Evolutionary conservation across 768 basidiomycete species (phyloP), one percentile per base, ranked within the genome.

Genomic region (Cyclocybe aegerita): DNA sequence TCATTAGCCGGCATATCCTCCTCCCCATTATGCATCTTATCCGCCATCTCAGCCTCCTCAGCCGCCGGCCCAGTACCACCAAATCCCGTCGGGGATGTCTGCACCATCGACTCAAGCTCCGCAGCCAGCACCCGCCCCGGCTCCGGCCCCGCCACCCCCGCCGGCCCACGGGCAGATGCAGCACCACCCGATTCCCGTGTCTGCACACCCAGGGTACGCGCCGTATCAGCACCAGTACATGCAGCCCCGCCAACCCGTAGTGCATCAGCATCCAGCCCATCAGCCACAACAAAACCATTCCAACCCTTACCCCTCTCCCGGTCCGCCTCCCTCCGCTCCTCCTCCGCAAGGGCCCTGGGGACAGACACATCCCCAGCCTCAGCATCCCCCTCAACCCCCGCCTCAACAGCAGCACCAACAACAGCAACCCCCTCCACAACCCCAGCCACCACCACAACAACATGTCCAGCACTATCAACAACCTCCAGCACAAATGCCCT

Each of bases 301-400:
- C 23, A 75, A 75, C 51, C 70, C 77, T 7, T 78, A 78, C 50
- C 76, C 76, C n/a, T 70, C 75, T 39, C 70, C 73, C 46, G 70
- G 66, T 4, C 69, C 69, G 31, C 71, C 75, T 1, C 67, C 72
- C 10, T 63, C 71, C 15, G 67, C 73, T 4, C 69, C 75, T 29
- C 70, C 71, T 32, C 67, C 68, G 31, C 75, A 76, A 55, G 66
- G 66, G 6, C 63, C 69, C 23, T 76, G 75, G 75, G 61, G 65
- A 14, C 67, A 64, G 46, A 44, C 52, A 10, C 60, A 60, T 16
- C 62, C 55, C 10, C 70, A 65, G 23, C 50, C 66, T 5, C 67
- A 66, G 29, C 58, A 69, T 9, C 70, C 72, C 8, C 55, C 65
- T 6, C 60, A 51, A n/a, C 62, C 59, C n/a, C 55, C 59, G 7